Percentiles rank a stretch among this genome's conserved stretches.
These are phyloP conservation scores for Parachlorella kessleri DNA, from an alignment of 139 green algal genomes.

Conservation along the genomic window DNA sequence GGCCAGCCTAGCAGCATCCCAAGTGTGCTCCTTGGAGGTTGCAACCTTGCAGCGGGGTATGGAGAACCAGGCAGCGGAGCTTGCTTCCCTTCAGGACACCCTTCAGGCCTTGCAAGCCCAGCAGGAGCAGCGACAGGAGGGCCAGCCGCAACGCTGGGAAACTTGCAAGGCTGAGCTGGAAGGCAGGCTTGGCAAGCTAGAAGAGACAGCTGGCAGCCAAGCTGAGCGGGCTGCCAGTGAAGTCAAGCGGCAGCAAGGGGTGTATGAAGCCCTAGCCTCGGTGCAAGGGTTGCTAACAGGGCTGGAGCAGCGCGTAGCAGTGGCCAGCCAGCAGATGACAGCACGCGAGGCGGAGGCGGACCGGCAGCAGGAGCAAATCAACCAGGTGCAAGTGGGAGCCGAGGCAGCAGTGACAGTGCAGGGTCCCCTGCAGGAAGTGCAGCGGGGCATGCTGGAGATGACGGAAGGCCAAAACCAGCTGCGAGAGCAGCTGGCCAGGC, in stretches of 20 bases:
- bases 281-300: neutral
- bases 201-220: neutral
- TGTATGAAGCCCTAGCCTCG: no score
- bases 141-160: neutral
- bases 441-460: neutral
- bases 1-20: neutral
- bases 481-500: neutral
- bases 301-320: slow-evolving; percentile 14
- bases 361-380: neutral
- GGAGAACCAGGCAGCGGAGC: neutral
- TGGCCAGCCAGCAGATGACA: neutral
- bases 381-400: neutral
- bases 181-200: neutral
- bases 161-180: neutral
- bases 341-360: no score
- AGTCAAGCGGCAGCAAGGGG: no score
- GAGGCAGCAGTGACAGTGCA: neutral
- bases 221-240: no score
- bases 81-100: neutral
- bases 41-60: neutral
- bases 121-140: neutral
- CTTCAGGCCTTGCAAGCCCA: neutral
- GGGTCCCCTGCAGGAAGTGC: neutral
- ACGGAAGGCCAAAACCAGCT: neutral
- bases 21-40: neutral